Evolutionary conservation across 805 yeast genomes (phyloP).

Genomic region (Yamadazyma laniorum): DNA sequence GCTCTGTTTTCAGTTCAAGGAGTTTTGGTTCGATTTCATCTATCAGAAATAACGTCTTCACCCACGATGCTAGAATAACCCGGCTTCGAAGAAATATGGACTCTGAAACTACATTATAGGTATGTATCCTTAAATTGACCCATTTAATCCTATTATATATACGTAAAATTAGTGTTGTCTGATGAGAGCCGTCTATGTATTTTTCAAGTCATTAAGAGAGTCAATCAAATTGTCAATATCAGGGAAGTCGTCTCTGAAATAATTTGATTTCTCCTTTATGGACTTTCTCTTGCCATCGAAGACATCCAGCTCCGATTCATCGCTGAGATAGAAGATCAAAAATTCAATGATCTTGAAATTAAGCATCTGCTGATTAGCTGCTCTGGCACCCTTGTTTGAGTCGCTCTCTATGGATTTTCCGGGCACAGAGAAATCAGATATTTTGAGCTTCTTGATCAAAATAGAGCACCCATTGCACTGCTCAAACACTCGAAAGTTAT

Average conservation of each 20-base stretch:
- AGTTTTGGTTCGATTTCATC: too few species aligned
- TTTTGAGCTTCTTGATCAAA: constrained; percentile 41
- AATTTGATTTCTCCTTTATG: constrained; percentile 30
- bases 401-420: constrained; percentile 6
- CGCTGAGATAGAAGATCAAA: constrained; percentile 63
- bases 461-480: constrained; percentile 51
- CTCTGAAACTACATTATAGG: too few species aligned
- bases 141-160: too few species aligned
- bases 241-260: constrained; percentile 37
- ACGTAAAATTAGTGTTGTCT: too few species aligned
- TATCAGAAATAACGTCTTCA: too few species aligned
- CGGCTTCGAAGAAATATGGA: too few species aligned
- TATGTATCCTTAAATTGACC: too few species aligned
- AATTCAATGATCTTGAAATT: constrained; percentile 68
- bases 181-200: too few species aligned
- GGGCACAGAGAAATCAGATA: constrained; percentile 19
- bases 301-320: constrained; percentile 38
- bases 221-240: constrained; percentile 39
- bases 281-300: constrained; percentile 10
- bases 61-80: too few species aligned
- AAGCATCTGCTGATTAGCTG: constrained; percentile 42
- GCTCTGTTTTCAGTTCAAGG: too few species aligned
- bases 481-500: constrained; percentile 61
- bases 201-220: constrained; percentile 33
- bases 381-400: constrained; percentile 1